phyloP scores from a whole-genome alignment of 345 rosid genomes.

The Erysimum cheiranthoides region DNA sequence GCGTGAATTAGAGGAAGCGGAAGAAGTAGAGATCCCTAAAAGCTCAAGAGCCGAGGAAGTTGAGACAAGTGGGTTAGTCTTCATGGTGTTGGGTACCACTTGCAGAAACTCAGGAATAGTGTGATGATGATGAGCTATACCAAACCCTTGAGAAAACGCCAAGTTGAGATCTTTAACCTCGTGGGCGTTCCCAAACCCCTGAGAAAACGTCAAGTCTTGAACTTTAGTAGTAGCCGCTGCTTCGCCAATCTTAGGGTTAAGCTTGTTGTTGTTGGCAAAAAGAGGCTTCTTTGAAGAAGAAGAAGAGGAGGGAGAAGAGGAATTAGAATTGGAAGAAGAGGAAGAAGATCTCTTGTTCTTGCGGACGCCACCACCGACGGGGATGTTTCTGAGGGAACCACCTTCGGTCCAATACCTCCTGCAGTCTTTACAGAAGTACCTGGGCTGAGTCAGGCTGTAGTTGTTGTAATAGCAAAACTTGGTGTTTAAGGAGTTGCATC shows the following conservation, averaged over 20 bases:
- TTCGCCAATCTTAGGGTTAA: slow-evolving; percentile 55
- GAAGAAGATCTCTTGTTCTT: slow-evolving; percentile 85
- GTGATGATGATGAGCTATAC: slow-evolving; percentile 42
- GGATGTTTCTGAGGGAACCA: slow-evolving; percentile 91
- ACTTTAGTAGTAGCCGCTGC: slow-evolving; percentile 57
- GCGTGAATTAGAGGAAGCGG: slow-evolving; percentile 9
- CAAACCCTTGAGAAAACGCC: slow-evolving; percentile 59
- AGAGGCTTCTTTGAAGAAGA: slow-evolving; percentile 56
- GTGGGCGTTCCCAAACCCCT: slow-evolving; percentile 48
- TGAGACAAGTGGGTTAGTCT: slow-evolving; percentile 43
- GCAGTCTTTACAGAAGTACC: slow-evolving; percentile 84
- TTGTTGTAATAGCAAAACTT: slow-evolving; percentile 95
- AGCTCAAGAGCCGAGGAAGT: slow-evolving; percentile 66
- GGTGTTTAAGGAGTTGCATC: slow-evolving; percentile 84
- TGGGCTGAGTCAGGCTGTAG: slow-evolving; percentile 85
- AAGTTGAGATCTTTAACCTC: slow-evolving; percentile 83
- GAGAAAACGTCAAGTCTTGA: slow-evolving; percentile 63
- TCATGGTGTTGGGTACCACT: slow-evolving; percentile 34
- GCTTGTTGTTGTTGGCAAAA: slow-evolving; percentile 52
- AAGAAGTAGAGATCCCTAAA: slow-evolving; percentile 60
- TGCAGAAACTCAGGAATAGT: slow-evolving; percentile 64
- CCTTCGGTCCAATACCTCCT: slow-evolving; percentile 99
- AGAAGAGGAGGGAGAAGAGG: slow-evolving; percentile 52
- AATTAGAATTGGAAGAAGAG: slow-evolving; percentile 34
- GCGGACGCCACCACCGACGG: slow-evolving; percentile 92